Evolutionary conservation across 192 early-diverging fungal genomes (phyloP), one percentile per base, ranked within the genome.

Genomic region (Coemansia sp.): DNA sequence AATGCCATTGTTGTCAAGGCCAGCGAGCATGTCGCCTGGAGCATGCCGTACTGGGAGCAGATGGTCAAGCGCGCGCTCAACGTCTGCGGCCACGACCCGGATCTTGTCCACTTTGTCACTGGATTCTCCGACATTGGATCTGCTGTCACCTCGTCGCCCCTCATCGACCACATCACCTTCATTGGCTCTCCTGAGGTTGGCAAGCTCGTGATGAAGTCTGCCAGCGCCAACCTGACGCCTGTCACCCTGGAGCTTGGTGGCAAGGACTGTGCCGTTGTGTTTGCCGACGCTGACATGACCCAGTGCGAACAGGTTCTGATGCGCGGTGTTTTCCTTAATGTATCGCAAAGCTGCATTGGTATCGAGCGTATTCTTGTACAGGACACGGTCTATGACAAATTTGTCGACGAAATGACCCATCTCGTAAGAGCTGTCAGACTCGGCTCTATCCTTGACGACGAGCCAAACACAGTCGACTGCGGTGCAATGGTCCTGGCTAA

Each of bases 321-420:
- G 89, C 89, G 93, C 67, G 88, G 90, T 32, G 89, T 90, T 4
- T 88, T 95, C 76, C 92, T 93, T 65, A 93, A 95, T 71, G 85
- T 87, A 57, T 93, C 92, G 13, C 93, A 95, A 67, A 95, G 94
- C 77, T 95, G 93, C 79, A 87, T 89, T 69, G 92, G 92, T n/a
- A 79, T 94, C 32, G 93, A 95, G 81, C 85, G 93, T 50, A 88
- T 95, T 19, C 76, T 95, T 54, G 81, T 91, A n/a, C 89, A 91
- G 42, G 80, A 83, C 35, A 67, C 62, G 25, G 71, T 88, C 13
- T 91, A 93, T 61, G 90, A 92, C 57, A 62, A 66, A 32, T 78
- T 93, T 63, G 86, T 95, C 2, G 83, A 66, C 19, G 89, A 87
- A 65, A 85, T 89, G 73, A 52, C 73, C 4, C 70, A 67, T 11